These are phyloP conservation scores for Primulina eburnea DNA, from an alignment of 257 asterid genomes.

Conservation along the genomic window DNA sequence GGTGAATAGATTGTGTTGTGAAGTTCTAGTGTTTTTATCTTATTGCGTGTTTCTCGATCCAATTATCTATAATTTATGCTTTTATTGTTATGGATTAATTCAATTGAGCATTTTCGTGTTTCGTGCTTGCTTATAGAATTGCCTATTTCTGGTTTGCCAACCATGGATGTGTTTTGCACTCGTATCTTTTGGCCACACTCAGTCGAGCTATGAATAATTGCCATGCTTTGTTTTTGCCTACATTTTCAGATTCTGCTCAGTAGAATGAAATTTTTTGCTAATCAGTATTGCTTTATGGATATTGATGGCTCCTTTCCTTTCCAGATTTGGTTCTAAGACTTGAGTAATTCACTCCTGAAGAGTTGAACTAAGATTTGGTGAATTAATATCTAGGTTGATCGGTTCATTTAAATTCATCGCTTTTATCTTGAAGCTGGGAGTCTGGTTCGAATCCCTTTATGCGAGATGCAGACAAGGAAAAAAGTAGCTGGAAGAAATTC, in stretches of 20 bases:
- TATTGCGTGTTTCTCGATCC: background rate
- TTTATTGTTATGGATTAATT: background rate
- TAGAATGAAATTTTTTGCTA: background rate
- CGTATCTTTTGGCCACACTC: background rate
- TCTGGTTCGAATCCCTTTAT: constrained; percentile 17
- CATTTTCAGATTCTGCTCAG: background rate
- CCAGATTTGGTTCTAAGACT: background rate
- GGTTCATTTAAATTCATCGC: constrained; percentile 2
- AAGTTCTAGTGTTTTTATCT: background rate
- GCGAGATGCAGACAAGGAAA: constrained; percentile 73
- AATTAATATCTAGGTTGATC: background rate
- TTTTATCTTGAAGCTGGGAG: constrained; percentile 27
- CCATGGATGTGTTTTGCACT: background rate
- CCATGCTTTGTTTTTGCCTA: background rate
- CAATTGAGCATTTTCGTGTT: background rate
- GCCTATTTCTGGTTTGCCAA: background rate
- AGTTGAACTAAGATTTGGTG: background rate
- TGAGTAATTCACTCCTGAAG: background rate
- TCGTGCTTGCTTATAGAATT: too few relatives aligned
- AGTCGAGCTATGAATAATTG: background rate
- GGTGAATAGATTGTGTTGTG: background rate
- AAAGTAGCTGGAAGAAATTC: constrained; percentile 49
- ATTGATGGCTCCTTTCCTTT: background rate
- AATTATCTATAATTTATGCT: background rate
- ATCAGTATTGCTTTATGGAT: background rate